Percentiles rank a stretch among this genome's conserved stretches.
phyloP scores from a whole-genome alignment of 1,139 yeast species.

The Debaryomyces subglobosus region DNA sequence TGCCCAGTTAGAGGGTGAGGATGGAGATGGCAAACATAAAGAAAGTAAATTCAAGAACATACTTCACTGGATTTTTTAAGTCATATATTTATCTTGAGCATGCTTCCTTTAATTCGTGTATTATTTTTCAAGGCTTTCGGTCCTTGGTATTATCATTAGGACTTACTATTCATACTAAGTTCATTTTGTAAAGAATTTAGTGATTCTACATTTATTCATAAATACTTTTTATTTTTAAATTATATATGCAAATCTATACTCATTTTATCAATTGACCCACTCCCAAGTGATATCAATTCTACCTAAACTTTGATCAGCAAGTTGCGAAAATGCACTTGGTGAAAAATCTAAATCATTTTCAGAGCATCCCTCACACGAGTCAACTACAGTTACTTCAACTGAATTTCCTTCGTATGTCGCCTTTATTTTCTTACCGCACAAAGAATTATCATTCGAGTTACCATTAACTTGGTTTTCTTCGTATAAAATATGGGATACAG shows the following conservation, averaged over 20 bases:
- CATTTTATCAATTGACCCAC: constrained; percentile 20
- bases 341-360: constrained; percentile 46
- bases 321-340: constrained; percentile 42
- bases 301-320: constrained; percentile 44
- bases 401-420: constrained; percentile 44
- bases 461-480: constrained; percentile 34
- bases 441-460: constrained; percentile 46
- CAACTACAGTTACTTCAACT: constrained; percentile 47
- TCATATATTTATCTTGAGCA: neutral
- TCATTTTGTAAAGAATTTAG: neutral
- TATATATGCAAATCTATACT: constrained; percentile 1
- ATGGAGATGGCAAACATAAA: constrained; percentile 6
- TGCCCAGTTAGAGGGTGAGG: constrained; percentile 25
- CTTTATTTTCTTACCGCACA: constrained; percentile 46
- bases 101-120: neutral
- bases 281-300: constrained; percentile 49
- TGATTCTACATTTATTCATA: neutral
- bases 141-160: neutral
- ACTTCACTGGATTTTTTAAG: constrained; percentile 14
- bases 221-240: neutral
- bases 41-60: constrained; percentile 10
- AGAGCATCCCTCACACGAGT: constrained; percentile 45
- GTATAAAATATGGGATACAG: constrained; percentile 40
- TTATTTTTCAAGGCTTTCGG: neutral
- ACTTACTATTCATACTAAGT: neutral